A percentile compares a stretch with the other conserved stretches of the same genome.
phyloP scores from a whole-genome alignment of 1,139 yeast genomes.

The Citeromyces hawaiiensis region DNA sequence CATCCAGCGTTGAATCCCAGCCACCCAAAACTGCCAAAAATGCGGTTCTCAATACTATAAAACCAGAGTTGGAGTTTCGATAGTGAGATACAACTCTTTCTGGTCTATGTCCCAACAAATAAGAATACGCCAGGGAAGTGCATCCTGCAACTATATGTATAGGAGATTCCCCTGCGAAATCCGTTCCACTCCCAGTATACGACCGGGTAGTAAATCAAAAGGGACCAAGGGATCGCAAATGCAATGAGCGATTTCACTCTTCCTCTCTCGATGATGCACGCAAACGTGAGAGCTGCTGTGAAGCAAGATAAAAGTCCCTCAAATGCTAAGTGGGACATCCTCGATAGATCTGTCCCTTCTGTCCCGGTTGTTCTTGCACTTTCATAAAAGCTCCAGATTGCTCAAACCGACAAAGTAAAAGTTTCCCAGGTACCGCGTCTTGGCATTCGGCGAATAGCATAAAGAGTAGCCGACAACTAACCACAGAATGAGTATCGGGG shows the following conservation, averaged over 20 bases:
- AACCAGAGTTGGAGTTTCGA: constrained; percentile 36
- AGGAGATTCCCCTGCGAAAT: constrained; percentile 55
- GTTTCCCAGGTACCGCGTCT: constrained; percentile 32
- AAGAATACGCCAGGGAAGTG: constrained; percentile 46
- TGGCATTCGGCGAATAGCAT: constrained; percentile 25
- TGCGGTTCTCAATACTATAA: constrained; percentile 30
- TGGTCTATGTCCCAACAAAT: constrained; percentile 40
- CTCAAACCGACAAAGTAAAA: constrained; percentile 28
- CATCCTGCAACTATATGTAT: constrained; percentile 51
- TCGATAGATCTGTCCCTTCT: constrained; percentile 7
- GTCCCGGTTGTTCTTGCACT: neutral
- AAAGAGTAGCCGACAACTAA: constrained; percentile 46
- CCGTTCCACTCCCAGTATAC: constrained; percentile 61
- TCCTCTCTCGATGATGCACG: constrained; percentile 49
- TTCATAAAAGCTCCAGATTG: constrained; percentile 14
- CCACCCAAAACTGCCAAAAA: constrained; percentile 41
- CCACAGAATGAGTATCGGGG: constrained; percentile 38
- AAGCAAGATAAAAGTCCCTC: constrained; percentile 38
- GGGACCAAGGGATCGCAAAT: constrained; percentile 41
- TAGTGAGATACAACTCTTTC: constrained; percentile 26
- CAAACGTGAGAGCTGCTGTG: constrained; percentile 40
- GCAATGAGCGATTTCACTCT: constrained; percentile 37
- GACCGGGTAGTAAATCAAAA: constrained; percentile 47
- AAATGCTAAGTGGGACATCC: constrained; percentile 29
- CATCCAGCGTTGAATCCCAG: constrained; percentile 66